phyloP scores from a whole-genome alignment of 139 green algal species.

The Medakamo hakoo region DNA sequence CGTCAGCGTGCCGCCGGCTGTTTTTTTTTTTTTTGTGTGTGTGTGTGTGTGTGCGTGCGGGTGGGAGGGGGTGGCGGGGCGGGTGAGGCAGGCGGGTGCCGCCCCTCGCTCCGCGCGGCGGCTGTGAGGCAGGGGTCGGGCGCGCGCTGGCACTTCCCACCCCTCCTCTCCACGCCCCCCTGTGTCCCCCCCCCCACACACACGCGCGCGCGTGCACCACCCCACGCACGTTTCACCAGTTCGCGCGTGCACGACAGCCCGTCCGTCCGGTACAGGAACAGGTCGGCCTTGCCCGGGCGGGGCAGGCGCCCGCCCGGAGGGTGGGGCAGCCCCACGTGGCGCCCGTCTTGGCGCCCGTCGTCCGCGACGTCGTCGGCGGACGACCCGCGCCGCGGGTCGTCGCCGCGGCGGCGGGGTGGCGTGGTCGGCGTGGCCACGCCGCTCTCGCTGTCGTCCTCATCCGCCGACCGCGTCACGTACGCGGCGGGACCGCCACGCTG shows the following conservation, averaged over 20 bases:
- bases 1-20: slow-evolving; percentile 53
- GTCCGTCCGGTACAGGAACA: slow-evolving; percentile 86
- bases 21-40: slow-evolving; percentile 6
- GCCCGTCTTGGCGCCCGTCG: too few relatives aligned
- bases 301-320: neutral
- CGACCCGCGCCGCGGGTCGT: too few relatives aligned
- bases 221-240: slow-evolving; percentile 57
- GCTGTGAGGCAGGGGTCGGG: neutral
- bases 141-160: neutral
- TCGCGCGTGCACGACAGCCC: slow-evolving; percentile 80
- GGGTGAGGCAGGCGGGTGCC: neutral
- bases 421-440: too few relatives aligned
- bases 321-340: too few relatives aligned
- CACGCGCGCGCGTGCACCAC: too few relatives aligned
- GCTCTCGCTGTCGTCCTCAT: too few relatives aligned
- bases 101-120: neutral
- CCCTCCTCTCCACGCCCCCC: neutral
- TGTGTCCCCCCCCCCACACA: neutral
- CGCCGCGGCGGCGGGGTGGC: too few relatives aligned
- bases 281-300: slow-evolving; percentile 23
- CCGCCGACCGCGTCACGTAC: too few relatives aligned
- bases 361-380: too few relatives aligned
- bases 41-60: slow-evolving; percentile 3
- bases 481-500: too few relatives aligned
- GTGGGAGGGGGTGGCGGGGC: neutral